These are phyloP conservation scores for Penicillium bovifimosum DNA, from an alignment of 495 filamentous ascomycete genomes.

Conservation along the genomic window DNA sequence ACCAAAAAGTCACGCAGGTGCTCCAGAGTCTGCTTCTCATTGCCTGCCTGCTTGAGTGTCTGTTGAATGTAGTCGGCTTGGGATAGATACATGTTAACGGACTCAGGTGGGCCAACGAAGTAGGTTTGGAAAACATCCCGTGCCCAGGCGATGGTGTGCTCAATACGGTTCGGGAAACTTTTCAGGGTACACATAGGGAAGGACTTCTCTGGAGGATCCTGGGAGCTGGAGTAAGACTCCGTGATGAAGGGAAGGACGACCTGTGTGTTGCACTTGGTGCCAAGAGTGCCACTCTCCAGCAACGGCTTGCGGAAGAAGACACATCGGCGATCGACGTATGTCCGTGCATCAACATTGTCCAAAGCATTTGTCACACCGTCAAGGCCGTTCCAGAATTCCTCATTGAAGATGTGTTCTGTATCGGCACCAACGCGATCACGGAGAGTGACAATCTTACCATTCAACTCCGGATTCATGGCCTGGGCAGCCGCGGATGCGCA, in stretches of 20 bases:
- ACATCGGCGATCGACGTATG: constrained; percentile 94
- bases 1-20: constrained; percentile 88
- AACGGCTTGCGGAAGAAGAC: constrained; percentile 98
- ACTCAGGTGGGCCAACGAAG: constrained; percentile 89
- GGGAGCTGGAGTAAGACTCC: constrained; percentile 97
- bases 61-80: constrained; percentile 87
- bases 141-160: constrained; percentile 99
- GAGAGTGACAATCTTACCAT: constrained; percentile 74
- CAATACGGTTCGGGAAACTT: constrained; percentile 97
- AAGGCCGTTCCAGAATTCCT: constrained; percentile 85
- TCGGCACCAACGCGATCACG: constrained; percentile 88
- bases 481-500: constrained; percentile 84
- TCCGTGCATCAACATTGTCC: constrained; percentile 96
- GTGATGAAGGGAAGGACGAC: constrained; percentile 86
- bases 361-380: constrained; percentile 95
- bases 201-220: constrained; percentile 96
- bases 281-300: constrained; percentile 92
- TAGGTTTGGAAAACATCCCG: constrained; percentile 90
- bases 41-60: constrained; percentile 88
- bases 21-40: constrained; percentile 92
- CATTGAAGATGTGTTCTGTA: constrained; percentile 92
- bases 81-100: constrained; percentile 89
- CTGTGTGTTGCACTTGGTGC: constrained; percentile 97
- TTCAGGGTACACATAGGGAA: constrained; percentile 98
- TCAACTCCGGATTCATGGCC: constrained; percentile 90